Evolutionary conservation across 306 rosid genomes (phyloP), one percentile per base, ranked within the genome.

Genomic region (Vachellia pachyceras): DNA sequence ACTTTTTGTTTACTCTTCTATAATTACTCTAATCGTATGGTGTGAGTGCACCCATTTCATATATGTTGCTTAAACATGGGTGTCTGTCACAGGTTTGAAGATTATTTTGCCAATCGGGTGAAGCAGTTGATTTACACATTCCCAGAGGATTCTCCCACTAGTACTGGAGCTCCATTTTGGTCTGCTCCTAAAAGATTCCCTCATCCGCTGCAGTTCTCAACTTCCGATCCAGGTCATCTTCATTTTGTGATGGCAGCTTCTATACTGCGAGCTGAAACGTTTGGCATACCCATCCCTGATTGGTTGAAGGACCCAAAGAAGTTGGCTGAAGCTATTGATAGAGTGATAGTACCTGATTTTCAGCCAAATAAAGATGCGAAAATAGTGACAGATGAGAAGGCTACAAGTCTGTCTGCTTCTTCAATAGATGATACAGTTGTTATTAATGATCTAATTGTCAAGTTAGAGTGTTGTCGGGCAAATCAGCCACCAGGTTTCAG

Each of bases 151-250:
- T 98, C 99, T 71, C 80, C 88, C 72, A 95, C 99, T 11, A 93
- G 99, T 82, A 95, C 91, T 29, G 99, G 99, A 71, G 90, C 91
- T 71, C 96, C 96, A 23, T 95, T 95, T 88, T 95, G 99, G 99
- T 95, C 99, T 61, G 99, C 99, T 44, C 99, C 99, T 5, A 95
- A 95, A 84, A 85, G 99, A 72, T 95, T 93, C 79, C 99, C 99
- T 73, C 98, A 18, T 60, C 93, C 99, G 5, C 84, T 93, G 68
- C 90, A 86, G 90, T 95, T 93, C 85, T 93, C 98, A 74, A 13
- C 90, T 42, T 80, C 91, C 78, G 99, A 95, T 86, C 78, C 57
- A 0, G 87, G 93, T 73, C 93, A 93, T 85, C 91, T 95, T 40
- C 93, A 91, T 72, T 95, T 86, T 90, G 80, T 89, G 70, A 83